Base-by-base conservation (phyloP, 2,329 filamentous ascomycete genomes). In the Fusarium guadeloupense region DNA sequence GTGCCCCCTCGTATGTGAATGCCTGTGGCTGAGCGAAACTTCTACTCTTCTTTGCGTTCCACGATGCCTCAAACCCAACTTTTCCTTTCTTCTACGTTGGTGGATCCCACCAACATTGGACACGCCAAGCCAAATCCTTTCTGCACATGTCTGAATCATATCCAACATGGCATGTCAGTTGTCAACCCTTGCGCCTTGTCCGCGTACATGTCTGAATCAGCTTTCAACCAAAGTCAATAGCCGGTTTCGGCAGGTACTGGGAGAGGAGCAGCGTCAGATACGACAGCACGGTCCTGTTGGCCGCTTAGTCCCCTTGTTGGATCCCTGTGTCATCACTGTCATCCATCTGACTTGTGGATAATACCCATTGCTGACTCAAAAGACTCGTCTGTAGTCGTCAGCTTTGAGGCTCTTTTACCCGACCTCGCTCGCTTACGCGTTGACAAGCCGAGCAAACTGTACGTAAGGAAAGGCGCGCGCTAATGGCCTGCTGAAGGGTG, bases 401-500 rank as follows among this genome's bases (percentile, higher is more conserved):
- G n/a, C 31, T 45, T 26, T 39, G 47, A 53, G 25, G 34, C 47
- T 53, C 39, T 42, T 44, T 33, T 33, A 13, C 21, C 19, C 30
- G 16, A 17, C 37, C 25, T 40, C 12, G 28, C 21, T 52, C 17
- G 39, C 39, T 43, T 33, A 31, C 21, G 38, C 13, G 46, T 31
- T 33, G 51, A 52, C 51, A 37, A 33, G 14, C 26, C 31, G 25
- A 16, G 10, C 25, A 21, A 16, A 10, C 19, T 39, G 33, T 39
- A 55, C 48, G 33, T 39, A 53, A 55, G 39, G 38, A 41, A 40
- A 52, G 31, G 44, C 14, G 20, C 20, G 14, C 17, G 8, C 21
- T 20, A 41, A 21, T 12, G 12, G 12, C n/a, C 17, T 41, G 17
- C 20, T 38, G 13, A 45, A 51, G 19, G 12, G 20, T 31, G 21